phyloP scores from a whole-genome alignment of 805 yeast species.

The Blastobotrys muscicola region DNA sequence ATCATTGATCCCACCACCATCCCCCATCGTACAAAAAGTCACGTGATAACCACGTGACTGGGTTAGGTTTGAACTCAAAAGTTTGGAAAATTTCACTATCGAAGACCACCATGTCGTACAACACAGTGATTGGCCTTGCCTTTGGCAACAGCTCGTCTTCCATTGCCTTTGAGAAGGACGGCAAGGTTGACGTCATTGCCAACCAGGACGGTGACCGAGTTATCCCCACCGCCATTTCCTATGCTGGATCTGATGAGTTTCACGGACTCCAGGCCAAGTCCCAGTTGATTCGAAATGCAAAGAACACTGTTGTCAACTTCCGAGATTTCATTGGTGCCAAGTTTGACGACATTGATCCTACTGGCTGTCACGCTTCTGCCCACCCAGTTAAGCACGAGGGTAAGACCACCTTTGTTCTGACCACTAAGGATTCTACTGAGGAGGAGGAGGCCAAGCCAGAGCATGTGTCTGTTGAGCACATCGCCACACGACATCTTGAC shows the following conservation, averaged over 20 bases:
- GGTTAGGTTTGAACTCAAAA: neutral
- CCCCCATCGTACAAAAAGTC: neutral
- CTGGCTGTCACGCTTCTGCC: slow-evolving; percentile 56
- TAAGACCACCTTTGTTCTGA: slow-evolving; percentile 51
- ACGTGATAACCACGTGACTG: neutral
- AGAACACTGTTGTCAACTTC: slow-evolving; percentile 79
- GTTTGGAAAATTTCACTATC: slow-evolving; percentile 1
- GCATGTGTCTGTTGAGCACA: slow-evolving; percentile 62
- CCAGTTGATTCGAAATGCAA: slow-evolving; percentile 84
- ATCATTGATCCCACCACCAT: neutral
- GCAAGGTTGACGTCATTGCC: slow-evolving; percentile 93
- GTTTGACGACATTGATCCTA: slow-evolving; percentile 59
- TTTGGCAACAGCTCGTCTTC: slow-evolving; percentile 96
- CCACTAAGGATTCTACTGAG: slow-evolving; percentile 25
- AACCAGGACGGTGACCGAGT: slow-evolving; percentile 98
- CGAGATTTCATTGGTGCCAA: slow-evolving; percentile 83
- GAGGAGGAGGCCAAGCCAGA: slow-evolving; percentile 43
- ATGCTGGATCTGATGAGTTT: slow-evolving; percentile 90
- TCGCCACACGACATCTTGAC: slow-evolving; percentile 71
- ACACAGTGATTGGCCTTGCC: slow-evolving; percentile 78
- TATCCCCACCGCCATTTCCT: slow-evolving; percentile 86
- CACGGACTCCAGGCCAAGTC: slow-evolving; percentile 95
- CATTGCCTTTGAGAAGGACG: slow-evolving; percentile 83
- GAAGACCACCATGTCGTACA: slow-evolving; percentile 21
- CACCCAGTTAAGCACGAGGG: slow-evolving; percentile 57